These are phyloP conservation scores for Coemansia guatemalensis DNA, from an alignment of 192 early-diverging fungal species.

Conservation along the genomic window DNA sequence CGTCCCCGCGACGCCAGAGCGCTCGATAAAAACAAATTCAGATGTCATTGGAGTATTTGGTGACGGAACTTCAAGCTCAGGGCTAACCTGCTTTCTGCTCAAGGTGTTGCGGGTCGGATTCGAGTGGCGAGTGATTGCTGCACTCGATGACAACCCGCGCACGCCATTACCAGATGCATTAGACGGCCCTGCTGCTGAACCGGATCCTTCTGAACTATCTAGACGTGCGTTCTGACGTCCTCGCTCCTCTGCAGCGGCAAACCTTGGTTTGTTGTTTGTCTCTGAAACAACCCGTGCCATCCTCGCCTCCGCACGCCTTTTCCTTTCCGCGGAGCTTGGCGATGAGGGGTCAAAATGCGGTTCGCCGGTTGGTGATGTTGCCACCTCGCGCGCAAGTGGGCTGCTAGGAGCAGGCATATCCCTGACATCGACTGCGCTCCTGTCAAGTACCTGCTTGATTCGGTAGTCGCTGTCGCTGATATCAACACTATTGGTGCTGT, in stretches of 20 bases:
- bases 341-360: background rate
- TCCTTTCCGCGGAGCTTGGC: background rate
- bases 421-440: background rate
- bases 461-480: constrained; percentile 52
- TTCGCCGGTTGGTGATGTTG: background rate
- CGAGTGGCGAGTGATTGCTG: too few relatives aligned
- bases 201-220: background rate
- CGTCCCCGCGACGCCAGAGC: background rate
- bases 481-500: constrained; percentile 30
- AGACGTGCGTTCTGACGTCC: background rate
- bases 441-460: constrained; percentile 26
- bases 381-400: background rate
- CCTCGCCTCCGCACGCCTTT: background rate
- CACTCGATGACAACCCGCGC: background rate
- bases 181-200: background rate
- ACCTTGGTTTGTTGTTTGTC: background rate
- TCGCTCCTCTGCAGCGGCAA: background rate
- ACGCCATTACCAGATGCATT: background rate
- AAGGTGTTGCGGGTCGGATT: background rate
- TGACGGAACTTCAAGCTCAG: constrained; percentile 28
- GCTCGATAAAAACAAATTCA: constrained; percentile 4
- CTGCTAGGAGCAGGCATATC: constrained; percentile 5
- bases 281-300: background rate
- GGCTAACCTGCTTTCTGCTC: constrained; percentile 3
- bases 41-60: background rate